These are phyloP conservation scores for Mortierella sp. DNA, from an alignment of 371 early-diverging fungal genomes.

Conservation along the genomic window DNA sequence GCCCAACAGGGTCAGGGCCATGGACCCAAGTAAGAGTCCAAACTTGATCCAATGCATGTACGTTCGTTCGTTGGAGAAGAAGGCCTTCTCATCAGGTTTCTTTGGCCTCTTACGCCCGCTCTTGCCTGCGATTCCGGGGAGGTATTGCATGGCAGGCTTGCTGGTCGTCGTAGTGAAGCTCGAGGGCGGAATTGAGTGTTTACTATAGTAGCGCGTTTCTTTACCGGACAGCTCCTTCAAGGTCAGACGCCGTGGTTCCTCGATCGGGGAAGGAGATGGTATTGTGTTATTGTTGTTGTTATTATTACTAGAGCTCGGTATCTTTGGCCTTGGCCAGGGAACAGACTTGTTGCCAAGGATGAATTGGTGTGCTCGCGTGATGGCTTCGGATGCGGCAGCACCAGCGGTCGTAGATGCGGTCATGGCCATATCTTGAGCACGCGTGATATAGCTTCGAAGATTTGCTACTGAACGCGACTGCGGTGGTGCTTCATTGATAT, in stretches of 20 bases:
- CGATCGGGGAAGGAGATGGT: neutral
- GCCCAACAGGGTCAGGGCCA: slow-evolving; percentile 84
- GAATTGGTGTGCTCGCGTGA: neutral
- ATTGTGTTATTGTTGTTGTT: neutral
- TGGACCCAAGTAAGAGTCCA: slow-evolving; percentile 77
- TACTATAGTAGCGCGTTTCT: slow-evolving; percentile 10
- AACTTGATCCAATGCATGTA: slow-evolving; percentile 92
- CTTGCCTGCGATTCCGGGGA: no score
- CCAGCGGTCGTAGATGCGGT: neutral
- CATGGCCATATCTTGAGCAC: no score
- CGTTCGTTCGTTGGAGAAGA: slow-evolving; percentile 96
- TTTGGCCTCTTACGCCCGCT: slow-evolving; percentile 1
- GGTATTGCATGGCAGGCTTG: no score
- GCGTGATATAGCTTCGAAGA: no score
- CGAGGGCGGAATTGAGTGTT: neutral
- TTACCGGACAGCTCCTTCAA: slow-evolving; percentile 12
- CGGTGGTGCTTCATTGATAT: neutral
- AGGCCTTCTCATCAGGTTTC: slow-evolving; percentile 74
- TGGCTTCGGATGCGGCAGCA: neutral
- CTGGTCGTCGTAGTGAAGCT: no score
- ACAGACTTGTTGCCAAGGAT: no score
- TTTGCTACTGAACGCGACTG: no score
- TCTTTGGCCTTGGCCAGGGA: no score
- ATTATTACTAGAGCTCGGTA: no score
- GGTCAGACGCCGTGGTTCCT: neutral